These are phyloP conservation scores for Mycotypha africana DNA, from an alignment of 371 early-diverging fungal genomes.

Conservation along the genomic window DNA sequence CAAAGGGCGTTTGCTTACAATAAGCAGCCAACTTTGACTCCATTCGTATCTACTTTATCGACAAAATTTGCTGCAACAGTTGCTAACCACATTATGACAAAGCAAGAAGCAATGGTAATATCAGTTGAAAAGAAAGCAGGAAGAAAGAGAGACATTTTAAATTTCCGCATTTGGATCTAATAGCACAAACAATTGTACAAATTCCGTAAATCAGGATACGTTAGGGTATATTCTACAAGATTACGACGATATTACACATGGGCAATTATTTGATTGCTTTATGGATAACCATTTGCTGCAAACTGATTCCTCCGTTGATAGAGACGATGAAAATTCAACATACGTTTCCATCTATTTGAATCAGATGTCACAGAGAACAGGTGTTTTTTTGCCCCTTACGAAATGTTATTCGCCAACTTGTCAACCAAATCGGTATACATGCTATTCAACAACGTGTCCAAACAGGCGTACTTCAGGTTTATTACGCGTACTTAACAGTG, in stretches of 20 bases:
- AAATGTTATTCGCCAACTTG: constrained; percentile 30
- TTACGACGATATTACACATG: constrained; percentile 9
- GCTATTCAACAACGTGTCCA: constrained; percentile 34
- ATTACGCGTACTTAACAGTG: constrained; percentile 2
- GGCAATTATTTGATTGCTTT: constrained; percentile 18
- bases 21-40: too few species aligned
- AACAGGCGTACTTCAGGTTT: constrained; percentile 10
- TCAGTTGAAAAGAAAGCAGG: constrained; percentile 19
- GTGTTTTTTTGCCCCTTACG: constrained; percentile 25
- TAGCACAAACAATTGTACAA: constrained; percentile 2
- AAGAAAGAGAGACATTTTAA: constrained; percentile 14
- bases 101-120: constrained; percentile 26
- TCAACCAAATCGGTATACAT: constrained; percentile 5
- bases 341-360: constrained; percentile 1
- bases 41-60: constrained; percentile 15
- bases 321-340: neutral
- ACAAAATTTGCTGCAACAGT: constrained; percentile 13
- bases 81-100: constrained; percentile 18
- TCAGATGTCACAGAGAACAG: neutral
- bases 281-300: constrained; percentile 7
- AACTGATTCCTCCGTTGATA: too few species aligned
- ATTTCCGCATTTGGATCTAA: constrained; percentile 4
- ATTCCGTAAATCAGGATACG: constrained; percentile 12
- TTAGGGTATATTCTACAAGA: constrained; percentile 22
- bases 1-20: too few species aligned